These are phyloP conservation scores for Penicillium odoratum DNA, from an alignment of 495 filamentous ascomycete genomes.

Conservation along the genomic window DNA sequence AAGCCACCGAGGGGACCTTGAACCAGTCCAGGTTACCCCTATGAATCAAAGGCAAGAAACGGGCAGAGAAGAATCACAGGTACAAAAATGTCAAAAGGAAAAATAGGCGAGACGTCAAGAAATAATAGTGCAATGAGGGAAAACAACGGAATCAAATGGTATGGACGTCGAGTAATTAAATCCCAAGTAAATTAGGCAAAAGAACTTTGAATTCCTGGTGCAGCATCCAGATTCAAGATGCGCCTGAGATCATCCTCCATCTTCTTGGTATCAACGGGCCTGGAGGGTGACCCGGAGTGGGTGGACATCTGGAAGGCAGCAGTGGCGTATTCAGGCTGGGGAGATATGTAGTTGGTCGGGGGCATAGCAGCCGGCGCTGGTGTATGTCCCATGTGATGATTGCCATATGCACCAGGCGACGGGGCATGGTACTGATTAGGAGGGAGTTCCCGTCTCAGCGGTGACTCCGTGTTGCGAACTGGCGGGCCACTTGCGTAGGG, in stretches of 20 bases:
- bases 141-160: not conserved
- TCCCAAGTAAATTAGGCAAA: constrained; percentile 22
- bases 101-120: constrained; percentile 3
- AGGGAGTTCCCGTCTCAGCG: constrained; percentile 29
- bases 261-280: constrained; percentile 40
- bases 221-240: constrained; percentile 50
- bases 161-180: not conserved
- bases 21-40: constrained; percentile 25
- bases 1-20: constrained; percentile 22
- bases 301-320: constrained; percentile 25
- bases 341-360: constrained; percentile 21
- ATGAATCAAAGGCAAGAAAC: constrained; percentile 19
- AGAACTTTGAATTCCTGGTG: constrained; percentile 37
- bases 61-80: constrained; percentile 6
- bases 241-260: constrained; percentile 58
- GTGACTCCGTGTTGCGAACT: constrained; percentile 23
- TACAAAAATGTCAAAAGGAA: constrained; percentile 27
- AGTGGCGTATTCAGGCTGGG: constrained; percentile 24
- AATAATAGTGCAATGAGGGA: not conserved
- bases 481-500: constrained; percentile 16
- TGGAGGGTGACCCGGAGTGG: constrained; percentile 28
- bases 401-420: not conserved
- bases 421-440: constrained; percentile 6
- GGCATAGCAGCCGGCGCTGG: constrained; percentile 10
- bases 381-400: constrained; percentile 6